Percentiles rank a stretch among this genome's conserved stretches.
These are phyloP conservation scores for Metschnikowia continentalis DNA, from an alignment of 805 yeast species.

Conservation along the genomic window DNA sequence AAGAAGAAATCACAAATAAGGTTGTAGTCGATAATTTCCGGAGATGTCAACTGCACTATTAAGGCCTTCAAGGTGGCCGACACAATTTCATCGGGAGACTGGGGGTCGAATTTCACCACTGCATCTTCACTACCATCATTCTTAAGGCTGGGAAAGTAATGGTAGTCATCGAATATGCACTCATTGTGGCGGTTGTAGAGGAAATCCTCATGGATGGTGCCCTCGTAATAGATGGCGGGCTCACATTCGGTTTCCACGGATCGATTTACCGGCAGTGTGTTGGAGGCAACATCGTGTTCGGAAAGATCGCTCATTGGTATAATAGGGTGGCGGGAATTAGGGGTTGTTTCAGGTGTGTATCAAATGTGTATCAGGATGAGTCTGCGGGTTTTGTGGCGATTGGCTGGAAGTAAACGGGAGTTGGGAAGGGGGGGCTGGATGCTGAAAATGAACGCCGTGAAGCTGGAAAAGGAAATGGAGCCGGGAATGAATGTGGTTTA, in stretches of 20 bases:
- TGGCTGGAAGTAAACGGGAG: too few species aligned
- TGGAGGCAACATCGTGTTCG: neutral
- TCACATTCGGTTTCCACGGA: conserved; percentile 4
- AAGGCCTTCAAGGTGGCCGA: conserved; percentile 43
- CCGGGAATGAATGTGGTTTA: neutral
- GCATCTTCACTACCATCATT: conserved; percentile 10
- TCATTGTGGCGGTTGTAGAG: conserved; percentile 35
- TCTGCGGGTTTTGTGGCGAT: neutral
- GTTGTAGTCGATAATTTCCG: conserved; percentile 70
- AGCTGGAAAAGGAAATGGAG: neutral
- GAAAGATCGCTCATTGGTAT: neutral
- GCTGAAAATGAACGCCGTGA: too few species aligned
- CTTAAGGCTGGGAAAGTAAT: conserved; percentile 30
- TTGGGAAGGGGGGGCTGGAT: neutral
- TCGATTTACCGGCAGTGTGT: neutral
- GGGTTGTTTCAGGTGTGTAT: conserved; percentile 1
- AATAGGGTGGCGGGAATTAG: neutral
- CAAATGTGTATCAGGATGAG: neutral
- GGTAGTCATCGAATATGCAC: conserved; percentile 33
- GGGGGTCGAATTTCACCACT: conserved; percentile 33
- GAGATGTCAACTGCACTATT: conserved; percentile 63
- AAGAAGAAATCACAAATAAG: conserved; percentile 82
- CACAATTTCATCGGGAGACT: conserved; percentile 29
- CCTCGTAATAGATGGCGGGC: conserved; percentile 9
- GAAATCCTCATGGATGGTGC: conserved; percentile 15